Base-by-base conservation (phyloP, 805 yeast genomes). In the Metschnikowia continentalis region DNA sequence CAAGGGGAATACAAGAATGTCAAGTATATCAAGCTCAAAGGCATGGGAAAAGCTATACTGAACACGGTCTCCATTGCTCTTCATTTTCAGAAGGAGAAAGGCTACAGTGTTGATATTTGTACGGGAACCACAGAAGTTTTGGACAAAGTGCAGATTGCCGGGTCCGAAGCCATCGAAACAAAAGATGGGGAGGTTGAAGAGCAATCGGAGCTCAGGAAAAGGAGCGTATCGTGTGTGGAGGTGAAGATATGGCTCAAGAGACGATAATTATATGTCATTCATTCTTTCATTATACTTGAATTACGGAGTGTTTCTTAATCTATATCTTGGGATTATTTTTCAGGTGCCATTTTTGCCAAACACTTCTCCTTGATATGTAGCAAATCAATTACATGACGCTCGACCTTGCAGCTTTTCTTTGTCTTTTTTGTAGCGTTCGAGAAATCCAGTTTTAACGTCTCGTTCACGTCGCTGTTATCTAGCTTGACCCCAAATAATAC, bases 31-130 rank as follows among this genome's bases (percentile, higher is more conserved):
- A 72, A 77, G 0, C 76, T 90, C 2, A 67, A 80, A 49, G 97
- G 95, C 0, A 83, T 88, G 86, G 96, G 96, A 2, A 62, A 62
- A 22, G 62, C 91, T 8, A 80, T 86, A 8, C 82, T 78, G 45
- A 84, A 79, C 59, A 81, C 84, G 0, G 53, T 86, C n/a, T 71
- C 83, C 13, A 54, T 90, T 0, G 96, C 81, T 0, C 63, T 81
- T 26, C 77, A 82, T 59, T 86, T 83, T 61, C 79, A 79, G 57
- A 70, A 68, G 14, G 76, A 78, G 33, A 69, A 75, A 38, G 75
- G 77, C 7, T 71, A 77, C 61, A 71, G 62, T 51, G 80, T 88
- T 7, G 89, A 86, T 11, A 60, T 87, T 1, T 63, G 67, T 30
- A 90, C 96, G 0, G 83, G 78, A 22, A 81, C 85, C 5, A 75